These are phyloP conservation scores for Brassica cretica DNA, from an alignment of 345 rosid genomes.

Conservation along the genomic window DNA sequence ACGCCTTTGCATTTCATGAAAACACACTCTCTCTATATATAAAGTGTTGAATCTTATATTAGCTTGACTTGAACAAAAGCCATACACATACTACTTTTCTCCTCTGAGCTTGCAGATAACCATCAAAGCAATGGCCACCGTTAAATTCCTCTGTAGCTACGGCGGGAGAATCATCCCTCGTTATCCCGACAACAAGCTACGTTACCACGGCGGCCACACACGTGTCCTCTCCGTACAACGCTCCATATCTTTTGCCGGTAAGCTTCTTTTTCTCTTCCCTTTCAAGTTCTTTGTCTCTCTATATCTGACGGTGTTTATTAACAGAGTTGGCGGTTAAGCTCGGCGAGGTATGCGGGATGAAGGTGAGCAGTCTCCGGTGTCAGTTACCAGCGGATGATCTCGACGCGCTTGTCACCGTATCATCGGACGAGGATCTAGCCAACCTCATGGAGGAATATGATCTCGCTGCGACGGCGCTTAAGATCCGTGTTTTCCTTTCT, in stretches of 20 bases:
- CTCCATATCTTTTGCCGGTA: constrained; percentile 68
- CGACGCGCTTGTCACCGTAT: constrained; percentile 75
- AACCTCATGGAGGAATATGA: constrained; percentile 93
- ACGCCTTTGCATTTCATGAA: background rate
- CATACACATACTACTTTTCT: background rate
- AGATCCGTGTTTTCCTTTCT: constrained; percentile 84
- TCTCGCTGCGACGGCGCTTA: constrained; percentile 46
- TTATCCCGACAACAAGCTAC: constrained; percentile 80
- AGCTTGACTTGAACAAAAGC: background rate
- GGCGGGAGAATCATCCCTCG: constrained; percentile 89
- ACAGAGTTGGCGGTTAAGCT: constrained; percentile 78
- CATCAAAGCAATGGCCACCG: constrained; percentile 28
- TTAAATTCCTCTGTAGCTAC: constrained; percentile 87
- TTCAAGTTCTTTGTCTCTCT: background rate
- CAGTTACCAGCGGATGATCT: constrained; percentile 86
- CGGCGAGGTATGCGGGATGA: constrained; percentile 58
- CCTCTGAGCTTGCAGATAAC: background rate
- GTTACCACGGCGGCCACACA: constrained; percentile 83
- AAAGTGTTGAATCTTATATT: background rate
- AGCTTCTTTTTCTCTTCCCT: constrained; percentile 24
- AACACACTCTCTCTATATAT: constrained; percentile 1
- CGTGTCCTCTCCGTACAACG: constrained; percentile 85
- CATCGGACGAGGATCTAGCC: constrained; percentile 81
- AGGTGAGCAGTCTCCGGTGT: constrained; percentile 65
- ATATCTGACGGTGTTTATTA: constrained; percentile 9